A percentile compares a stretch with the other conserved stretches of the same genome.
Evolutionary conservation across 306 rosid genomes (phyloP).

Genomic region (Canavalia ensiformis): DNA sequence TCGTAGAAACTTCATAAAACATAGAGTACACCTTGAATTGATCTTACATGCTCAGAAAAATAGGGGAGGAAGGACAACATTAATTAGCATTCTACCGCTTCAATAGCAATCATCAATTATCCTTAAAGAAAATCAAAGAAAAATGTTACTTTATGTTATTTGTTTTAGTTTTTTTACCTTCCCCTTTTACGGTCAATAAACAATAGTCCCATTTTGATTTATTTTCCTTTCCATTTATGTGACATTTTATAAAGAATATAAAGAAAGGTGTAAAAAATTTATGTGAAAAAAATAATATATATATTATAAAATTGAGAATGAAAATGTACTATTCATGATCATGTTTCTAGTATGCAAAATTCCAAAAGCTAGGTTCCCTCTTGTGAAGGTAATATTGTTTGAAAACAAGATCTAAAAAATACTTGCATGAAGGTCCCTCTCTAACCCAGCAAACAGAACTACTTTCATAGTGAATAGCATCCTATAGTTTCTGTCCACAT

Average conservation of each 20-base stretch:
- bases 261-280: background rate
- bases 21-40: background rate
- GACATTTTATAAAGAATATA: background rate
- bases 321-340: slow-evolving; percentile 23
- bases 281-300: background rate
- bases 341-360: slow-evolving; percentile 33
- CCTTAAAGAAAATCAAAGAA: too few relatives aligned
- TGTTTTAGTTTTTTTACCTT: background rate
- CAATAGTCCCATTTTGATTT: background rate
- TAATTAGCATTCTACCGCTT: background rate
- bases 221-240: background rate
- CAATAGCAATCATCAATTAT: too few relatives aligned
- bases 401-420: slow-evolving; percentile 44
- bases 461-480: background rate
- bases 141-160: too few relatives aligned
- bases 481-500: slow-evolving; percentile 29
- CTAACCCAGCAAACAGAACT: slow-evolving; percentile 39
- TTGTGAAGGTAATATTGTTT: slow-evolving; percentile 45
- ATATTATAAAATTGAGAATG: background rate
- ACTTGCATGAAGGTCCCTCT: slow-evolving; percentile 42
- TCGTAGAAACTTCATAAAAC: slow-evolving; percentile 36
- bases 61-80: background rate
- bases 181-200: background rate
- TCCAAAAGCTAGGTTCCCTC: slow-evolving; percentile 55
- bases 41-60: background rate